A percentile compares a stretch with the other conserved stretches of the same genome.
phyloP scores from a whole-genome alignment of 2,329 filamentous ascomycete species.

The Colletotrichum orbiculare region DNA sequence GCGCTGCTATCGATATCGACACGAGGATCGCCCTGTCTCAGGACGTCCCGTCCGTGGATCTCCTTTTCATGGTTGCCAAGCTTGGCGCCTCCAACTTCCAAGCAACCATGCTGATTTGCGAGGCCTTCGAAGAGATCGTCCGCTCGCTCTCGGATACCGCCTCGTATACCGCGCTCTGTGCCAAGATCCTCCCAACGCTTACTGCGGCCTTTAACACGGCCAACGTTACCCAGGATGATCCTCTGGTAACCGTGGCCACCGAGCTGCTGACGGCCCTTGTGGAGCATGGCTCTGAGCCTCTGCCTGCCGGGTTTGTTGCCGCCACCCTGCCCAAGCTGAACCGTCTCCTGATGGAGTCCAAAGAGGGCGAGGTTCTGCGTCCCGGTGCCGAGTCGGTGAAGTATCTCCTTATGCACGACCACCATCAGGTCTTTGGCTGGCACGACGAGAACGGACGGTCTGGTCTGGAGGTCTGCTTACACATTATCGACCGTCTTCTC shows the following conservation, averaged over 20 bases:
- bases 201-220: conserved; percentile 92
- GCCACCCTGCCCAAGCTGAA: conserved; percentile 89
- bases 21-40: conserved; percentile 77
- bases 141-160: conserved; percentile 73
- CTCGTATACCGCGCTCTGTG: conserved; percentile 81
- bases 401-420: conserved; percentile 89
- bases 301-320: conserved; percentile 87
- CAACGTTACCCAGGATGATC: conserved; percentile 84
- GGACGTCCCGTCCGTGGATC: conserved; percentile 79
- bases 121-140: conserved; percentile 92
- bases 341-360: conserved; percentile 81
- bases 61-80: conserved; percentile 89
- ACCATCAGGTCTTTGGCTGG: conserved; percentile 90
- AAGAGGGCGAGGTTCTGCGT: conserved; percentile 89
- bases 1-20: conserved; percentile 85
- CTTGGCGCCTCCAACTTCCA: conserved; percentile 92
- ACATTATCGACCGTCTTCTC: conserved; percentile 92
- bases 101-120: conserved; percentile 85
- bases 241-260: conserved; percentile 81
- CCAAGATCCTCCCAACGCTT: conserved; percentile 87
- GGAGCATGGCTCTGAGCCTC: conserved; percentile 84
- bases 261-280: conserved; percentile 85
- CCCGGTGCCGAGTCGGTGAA: conserved; percentile 88
- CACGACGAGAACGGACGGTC: conserved; percentile 82
- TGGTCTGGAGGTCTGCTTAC: conserved; percentile 87